These are phyloP conservation scores for Epithele typhae DNA, from an alignment of 768 basidiomycete species.

Conservation along the genomic window DNA sequence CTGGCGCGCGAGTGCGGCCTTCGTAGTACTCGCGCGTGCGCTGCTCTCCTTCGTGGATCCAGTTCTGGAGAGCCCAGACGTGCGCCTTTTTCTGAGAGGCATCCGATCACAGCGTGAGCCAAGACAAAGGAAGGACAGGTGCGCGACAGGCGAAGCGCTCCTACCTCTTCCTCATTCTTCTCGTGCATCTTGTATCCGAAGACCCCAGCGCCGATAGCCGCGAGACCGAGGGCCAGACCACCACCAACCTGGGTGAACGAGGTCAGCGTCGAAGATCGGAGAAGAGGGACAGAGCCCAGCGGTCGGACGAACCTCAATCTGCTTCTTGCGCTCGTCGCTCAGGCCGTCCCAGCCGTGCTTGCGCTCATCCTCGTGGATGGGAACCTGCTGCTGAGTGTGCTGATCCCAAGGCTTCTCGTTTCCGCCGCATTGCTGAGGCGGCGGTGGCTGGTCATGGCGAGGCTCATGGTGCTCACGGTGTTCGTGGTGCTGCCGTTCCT, in stretches of 20 bases:
- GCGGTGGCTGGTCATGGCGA: conserved; percentile 10
- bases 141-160: neutral
- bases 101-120: neutral
- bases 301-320: conserved; percentile 43
- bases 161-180: conserved; percentile 56
- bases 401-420: conserved; percentile 19
- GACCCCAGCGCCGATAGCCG: conserved; percentile 45
- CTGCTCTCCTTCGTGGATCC: conserved; percentile 53
- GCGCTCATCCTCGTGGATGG: conserved; percentile 39
- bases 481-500: conserved; percentile 11
- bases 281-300: neutral
- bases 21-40: conserved; percentile 47
- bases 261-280: neutral
- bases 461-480: conserved; percentile 21
- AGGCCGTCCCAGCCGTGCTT: conserved; percentile 54
- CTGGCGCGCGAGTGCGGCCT: conserved; percentile 41
- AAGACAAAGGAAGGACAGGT: neutral
- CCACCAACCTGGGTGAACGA: conserved; percentile 50
- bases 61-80: conserved; percentile 46
- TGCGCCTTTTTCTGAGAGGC: conserved; percentile 42
- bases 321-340: conserved; percentile 52
- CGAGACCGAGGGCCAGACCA: conserved; percentile 54
- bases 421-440: neutral
- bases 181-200: conserved; percentile 52
- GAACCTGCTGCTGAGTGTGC: conserved; percentile 26